Base-by-base conservation (phyloP, 306 rosid species). In the Sicyos baderoa region DNA sequence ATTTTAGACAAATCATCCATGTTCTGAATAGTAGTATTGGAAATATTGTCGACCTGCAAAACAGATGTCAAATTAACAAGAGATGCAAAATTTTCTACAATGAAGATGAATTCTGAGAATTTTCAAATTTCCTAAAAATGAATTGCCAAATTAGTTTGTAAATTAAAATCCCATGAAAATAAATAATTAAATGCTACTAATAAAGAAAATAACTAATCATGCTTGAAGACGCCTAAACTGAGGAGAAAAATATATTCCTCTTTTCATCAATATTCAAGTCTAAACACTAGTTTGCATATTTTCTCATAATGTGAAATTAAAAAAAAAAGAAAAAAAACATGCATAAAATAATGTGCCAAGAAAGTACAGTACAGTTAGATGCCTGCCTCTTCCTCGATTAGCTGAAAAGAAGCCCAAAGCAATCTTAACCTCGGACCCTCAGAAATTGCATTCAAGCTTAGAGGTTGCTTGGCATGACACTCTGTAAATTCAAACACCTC, bases 341-440 rank as follows among this genome's bases (percentile, higher is more conserved):
- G 66, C 40, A 78, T 59, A 66, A 59, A 51, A 63, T 58, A 63
- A 19, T 18, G 51, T 27, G 18, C 52, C 52, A 48, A 80, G 71
- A 77, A 63, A 68, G 61, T 54, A 74, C 70, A 84, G 74, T 42
- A 54, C 22, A 77, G 68, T 72, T 71, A 76, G 69, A 54, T 77
- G 72, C 91, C 78, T 85, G 74, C 98, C 95, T 88, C 87, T 82
- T 89, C 83, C 87, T 89, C 96, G 76, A 93, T 76, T 74, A 68
- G 85, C 79, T 54, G 89, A 81, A 89, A 90, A 65, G 93, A 73
- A 75, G 85, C 84, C 91, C 93, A 93, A 62, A 93, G 86, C 85
- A 93, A 82, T 73, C 86, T 79, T 72, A 93, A 78, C 82, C 91
- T 86, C 40, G 98, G 90, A 82, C 91, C 97, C 76, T 79, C 93